Base-by-base conservation (phyloP, 176 grass and related monocot genomes). In the Ananas comosus region DNA sequence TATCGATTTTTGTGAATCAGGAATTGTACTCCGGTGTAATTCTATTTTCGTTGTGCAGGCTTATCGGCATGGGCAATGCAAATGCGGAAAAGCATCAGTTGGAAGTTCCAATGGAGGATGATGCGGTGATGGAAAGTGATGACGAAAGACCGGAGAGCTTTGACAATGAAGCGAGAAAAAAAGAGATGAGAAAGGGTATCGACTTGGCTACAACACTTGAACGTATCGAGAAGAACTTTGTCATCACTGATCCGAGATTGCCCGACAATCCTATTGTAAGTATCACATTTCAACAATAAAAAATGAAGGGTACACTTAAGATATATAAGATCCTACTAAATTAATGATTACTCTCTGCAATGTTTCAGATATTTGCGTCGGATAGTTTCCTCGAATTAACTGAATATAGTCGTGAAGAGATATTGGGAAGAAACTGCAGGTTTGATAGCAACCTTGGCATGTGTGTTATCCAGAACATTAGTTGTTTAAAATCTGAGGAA, bases 181-280 rank as follows among this genome's bases (percentile, higher is more conserved):
- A 87, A 80, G 89, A 97, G 72, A 97, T 97, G 89, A 97, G 93
- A 79, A 89, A 73, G 87, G 93, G 93, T 59, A 97, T 97, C 65
- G 93, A 97, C 77, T 77, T 97, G 51, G 93, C 93, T 56, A 97
- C 93, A 50, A 92, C 89, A 64, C 93, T 97, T 52, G 93, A 97
- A 83, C 84, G 86, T 28, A 97, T 97, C 66, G 93, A 21, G 14
- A 80, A 74, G 59, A 74, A 73, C 69, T 81, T 81, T 47, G 79
- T 75, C 51, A 81, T 81, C 61, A 81, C 79, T 49, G 71, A 81
- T 25, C 79, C 71, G 50, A 81, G 79, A 70, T 56, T 81, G 24
- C 71, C 79, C 48, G 79, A 81, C 67, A 81, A 81, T 75, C 71
- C 71, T 57, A 81, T 75, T 69, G 79, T 81, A 81, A 81, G 70